Conservation (phyloP, 1,284 basidiomycete species). For the Malassezia restricta region DNA sequence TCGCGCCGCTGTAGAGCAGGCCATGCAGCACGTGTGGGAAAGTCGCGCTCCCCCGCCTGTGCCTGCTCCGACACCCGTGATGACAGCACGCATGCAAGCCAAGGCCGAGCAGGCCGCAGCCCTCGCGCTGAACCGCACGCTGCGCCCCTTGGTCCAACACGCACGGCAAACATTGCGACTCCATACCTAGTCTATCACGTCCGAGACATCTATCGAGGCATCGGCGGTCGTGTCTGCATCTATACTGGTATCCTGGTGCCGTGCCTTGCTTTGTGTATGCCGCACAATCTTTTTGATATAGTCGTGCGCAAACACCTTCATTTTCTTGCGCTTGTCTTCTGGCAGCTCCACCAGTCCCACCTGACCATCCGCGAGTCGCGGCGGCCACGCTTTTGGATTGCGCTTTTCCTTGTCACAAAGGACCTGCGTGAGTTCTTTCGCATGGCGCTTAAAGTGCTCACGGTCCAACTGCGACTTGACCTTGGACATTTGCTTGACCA, state of each 20-base stretch:
- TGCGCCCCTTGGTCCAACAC: conserved; percentile 7
- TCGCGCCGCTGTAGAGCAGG: not conserved
- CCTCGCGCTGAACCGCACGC: not conserved
- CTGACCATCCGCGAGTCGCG: conserved; percentile 37
- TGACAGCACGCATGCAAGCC: not conserved
- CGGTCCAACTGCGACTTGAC: conserved; percentile 67
- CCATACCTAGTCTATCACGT: not conserved
- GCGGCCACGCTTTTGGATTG: conserved; percentile 48
- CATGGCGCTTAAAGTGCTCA: conserved; percentile 84
- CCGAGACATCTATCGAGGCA: not conserved
- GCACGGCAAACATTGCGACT: conserved; percentile 1
- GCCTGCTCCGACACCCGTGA: not conserved
- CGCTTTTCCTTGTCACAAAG: conserved; percentile 90
- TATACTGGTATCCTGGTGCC: not conserved
- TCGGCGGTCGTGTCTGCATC: conserved; percentile 3
- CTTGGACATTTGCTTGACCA: conserved; percentile 83
- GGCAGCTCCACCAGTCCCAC: conserved; percentile 50
- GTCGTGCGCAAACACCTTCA: conserved; percentile 85
- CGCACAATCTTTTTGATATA: conserved; percentile 49
- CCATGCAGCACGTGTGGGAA: not conserved
- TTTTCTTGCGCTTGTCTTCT: conserved; percentile 74
- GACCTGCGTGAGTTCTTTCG: conserved; percentile 73
- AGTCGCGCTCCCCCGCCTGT: not conserved
- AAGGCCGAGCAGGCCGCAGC: conserved; percentile 3
- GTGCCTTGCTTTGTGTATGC: not conserved